Evolutionary conservation across 108 stramenopile genomes (phyloP), one percentile per base, ranked within the genome.

Genomic region (Stephanodiscus triporus): DNA sequence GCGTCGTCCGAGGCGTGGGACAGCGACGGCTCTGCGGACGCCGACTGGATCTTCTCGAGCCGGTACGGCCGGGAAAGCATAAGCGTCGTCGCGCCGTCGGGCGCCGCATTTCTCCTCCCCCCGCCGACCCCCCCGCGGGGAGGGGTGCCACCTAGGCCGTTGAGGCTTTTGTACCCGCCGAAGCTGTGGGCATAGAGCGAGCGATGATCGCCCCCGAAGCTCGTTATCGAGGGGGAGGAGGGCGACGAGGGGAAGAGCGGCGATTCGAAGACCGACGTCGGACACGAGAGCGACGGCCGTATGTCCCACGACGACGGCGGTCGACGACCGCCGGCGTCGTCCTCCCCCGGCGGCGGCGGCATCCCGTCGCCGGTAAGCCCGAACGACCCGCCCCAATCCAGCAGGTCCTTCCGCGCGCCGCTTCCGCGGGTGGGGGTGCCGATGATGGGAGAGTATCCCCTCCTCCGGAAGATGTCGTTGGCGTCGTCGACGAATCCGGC

Each of bases 211-310:
- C 37, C 34, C 30, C 19, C 58, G 37, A n/a, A 17, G 19, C 16
- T 57, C 32, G 27, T 3, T 2, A n/a, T 49, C 20, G 4, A 9
- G 40, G 30, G n/a, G 63, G 63, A 26, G 40, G 45, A 20, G 40
- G n/a, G n/a, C 26, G 32, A 68, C 13, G 42, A 13, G 22, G 30
- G 37, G 43, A 69, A 54, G 19, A 76, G 49, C 14, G 75, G 75
- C 24, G 75, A 76, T 63, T 76, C 75, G 42, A 76, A 76, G 17
- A 67, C 66, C 23, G 66, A 45, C 7, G 75, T 57, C 42, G 75
- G 75, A 22, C 75, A 76, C 20, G 75, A 76, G 16, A 76, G 59
- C 5, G 66, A 76, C 20, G 66, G 59, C 29, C 75, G 75, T 53
- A 76, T 76, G 20, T 47, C 17, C 32, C 65, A 42, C 22, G 47